These are phyloP conservation scores for Halenospora varia DNA, from an alignment of 495 filamentous ascomycete species.

Conservation along the genomic window DNA sequence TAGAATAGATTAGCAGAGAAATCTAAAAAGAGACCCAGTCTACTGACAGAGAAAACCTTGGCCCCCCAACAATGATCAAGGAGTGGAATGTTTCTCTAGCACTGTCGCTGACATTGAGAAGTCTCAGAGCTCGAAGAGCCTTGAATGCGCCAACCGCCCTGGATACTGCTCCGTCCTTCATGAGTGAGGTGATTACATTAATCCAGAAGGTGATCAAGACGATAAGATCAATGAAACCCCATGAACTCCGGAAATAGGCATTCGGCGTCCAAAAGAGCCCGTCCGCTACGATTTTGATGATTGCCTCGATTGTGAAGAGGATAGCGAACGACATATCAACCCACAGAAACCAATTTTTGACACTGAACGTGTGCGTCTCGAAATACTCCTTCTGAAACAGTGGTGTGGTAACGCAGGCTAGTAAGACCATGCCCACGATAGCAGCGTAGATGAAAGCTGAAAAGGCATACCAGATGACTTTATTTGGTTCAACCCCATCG, in stretches of 20 bases:
- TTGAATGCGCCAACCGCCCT: conserved; percentile 95
- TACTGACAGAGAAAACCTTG: conserved; percentile 62
- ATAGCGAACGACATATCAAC: conserved; percentile 86
- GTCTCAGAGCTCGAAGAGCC: conserved; percentile 84
- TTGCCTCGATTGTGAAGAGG: conserved; percentile 81
- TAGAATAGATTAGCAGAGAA: conserved; percentile 35
- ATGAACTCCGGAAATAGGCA: conserved; percentile 92
- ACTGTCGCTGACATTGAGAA: conserved; percentile 95
- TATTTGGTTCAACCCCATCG: conserved; percentile 82
- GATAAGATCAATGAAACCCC: conserved; percentile 93
- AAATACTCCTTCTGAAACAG: conserved; percentile 89
- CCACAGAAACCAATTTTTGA: conserved; percentile 87
- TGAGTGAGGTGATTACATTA: conserved; percentile 79
- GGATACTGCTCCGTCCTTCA: conserved; percentile 74
- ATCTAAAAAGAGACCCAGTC: conserved; percentile 4
- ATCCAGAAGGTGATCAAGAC: conserved; percentile 96
- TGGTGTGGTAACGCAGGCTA: conserved; percentile 92
- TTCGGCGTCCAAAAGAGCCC: conserved; percentile 97
- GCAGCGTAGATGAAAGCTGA: conserved; percentile 90
- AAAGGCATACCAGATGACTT: conserved; percentile 85
- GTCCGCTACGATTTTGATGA: conserved; percentile 93
- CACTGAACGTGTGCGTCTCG: conserved; percentile 42
- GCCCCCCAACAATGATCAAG: conserved; percentile 88
- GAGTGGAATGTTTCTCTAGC: conserved; percentile 96
- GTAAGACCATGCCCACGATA: conserved; percentile 93